A percentile compares a stretch with the other conserved stretches of the same genome.
Evolutionary conservation across 2,329 filamentous ascomycete species (phyloP).

Genomic region (Apiospora hydei): DNA sequence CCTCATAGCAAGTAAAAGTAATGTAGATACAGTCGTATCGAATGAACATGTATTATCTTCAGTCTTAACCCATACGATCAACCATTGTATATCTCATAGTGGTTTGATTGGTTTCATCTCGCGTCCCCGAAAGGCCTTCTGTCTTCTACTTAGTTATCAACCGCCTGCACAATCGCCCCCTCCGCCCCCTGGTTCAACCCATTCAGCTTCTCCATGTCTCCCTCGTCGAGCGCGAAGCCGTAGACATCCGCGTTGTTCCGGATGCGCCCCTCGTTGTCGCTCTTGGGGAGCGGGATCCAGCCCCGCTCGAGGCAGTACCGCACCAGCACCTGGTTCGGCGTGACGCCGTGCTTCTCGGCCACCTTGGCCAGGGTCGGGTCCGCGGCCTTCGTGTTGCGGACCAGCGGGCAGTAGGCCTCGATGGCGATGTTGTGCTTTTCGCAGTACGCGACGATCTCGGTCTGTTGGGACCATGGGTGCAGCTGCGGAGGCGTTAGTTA

Average conservation of each 20-base stretch:
- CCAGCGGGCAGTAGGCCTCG: slow-evolving; percentile 60
- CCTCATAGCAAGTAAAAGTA: too few species aligned
- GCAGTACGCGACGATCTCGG: slow-evolving; percentile 59
- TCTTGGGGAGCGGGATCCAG: slow-evolving; percentile 74
- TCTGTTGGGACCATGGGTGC: slow-evolving; percentile 73
- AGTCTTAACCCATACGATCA: neutral
- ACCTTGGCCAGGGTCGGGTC: slow-evolving; percentile 64
- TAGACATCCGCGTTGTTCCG: slow-evolving; percentile 67
- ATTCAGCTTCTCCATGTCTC: slow-evolving; percentile 65
- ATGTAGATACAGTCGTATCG: too few species aligned
- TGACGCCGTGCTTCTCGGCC: slow-evolving; percentile 65
- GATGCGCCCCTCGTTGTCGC: slow-evolving; percentile 65
- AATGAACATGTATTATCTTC: neutral
- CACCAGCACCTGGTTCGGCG: slow-evolving; percentile 70
- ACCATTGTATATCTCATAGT: too few species aligned
- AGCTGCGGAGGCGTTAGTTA: too few species aligned
- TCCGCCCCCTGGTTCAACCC: slow-evolving; percentile 55
- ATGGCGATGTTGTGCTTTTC: slow-evolving; percentile 62
- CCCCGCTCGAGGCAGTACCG: slow-evolving; percentile 75
- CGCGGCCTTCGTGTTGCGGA: slow-evolving; percentile 68
- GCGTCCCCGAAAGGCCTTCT: neutral
- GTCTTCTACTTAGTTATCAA: slow-evolving; percentile 30
- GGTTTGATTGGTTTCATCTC: neutral
- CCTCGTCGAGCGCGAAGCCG: slow-evolving; percentile 61
- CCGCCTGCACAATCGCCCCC: slow-evolving; percentile 45